A percentile compares a stretch with the other conserved stretches of the same genome.
Conservation (phyloP, 805 yeast genomes). For the Candida chauliodis region DNA sequence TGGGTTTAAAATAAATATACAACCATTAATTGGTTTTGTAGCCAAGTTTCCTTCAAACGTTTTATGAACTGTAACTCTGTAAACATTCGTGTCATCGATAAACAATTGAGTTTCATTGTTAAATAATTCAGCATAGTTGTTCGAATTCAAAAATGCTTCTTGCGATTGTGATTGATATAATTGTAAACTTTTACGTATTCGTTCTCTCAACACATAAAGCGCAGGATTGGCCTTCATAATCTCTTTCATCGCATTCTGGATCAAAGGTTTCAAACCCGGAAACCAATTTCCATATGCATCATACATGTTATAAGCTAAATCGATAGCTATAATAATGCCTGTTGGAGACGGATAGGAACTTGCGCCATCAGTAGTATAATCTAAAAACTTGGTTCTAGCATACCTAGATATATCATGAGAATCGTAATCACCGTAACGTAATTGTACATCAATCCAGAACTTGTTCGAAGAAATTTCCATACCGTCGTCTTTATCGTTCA, state of each 20-base stretch:
- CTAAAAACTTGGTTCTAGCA: conserved; percentile 87
- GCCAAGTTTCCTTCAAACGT: conserved; percentile 92
- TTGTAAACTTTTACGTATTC: conserved; percentile 91
- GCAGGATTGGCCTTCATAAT: conserved; percentile 96
- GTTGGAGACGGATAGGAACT: conserved; percentile 90
- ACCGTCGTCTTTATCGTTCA: conserved; percentile 62
- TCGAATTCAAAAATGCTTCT: conserved; percentile 84
- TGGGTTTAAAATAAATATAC: conserved; percentile 85
- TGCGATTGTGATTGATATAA: conserved; percentile 91
- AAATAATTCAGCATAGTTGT: conserved; percentile 86
- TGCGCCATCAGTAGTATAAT: conserved; percentile 83
- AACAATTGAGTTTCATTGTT: conserved; percentile 79
- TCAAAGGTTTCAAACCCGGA: conserved; percentile 84
- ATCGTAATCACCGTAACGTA: conserved; percentile 95
- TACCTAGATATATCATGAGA: conserved; percentile 95
- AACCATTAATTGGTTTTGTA: conserved; percentile 91
- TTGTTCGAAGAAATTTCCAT: conserved; percentile 62
- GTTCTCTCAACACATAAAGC: conserved; percentile 81
- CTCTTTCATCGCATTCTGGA: conserved; percentile 89
- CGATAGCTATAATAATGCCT: conserved; percentile 87
- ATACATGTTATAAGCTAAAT: conserved; percentile 91
- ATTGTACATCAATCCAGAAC: conserved; percentile 93
- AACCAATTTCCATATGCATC: conserved; percentile 98
- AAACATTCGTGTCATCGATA: conserved; percentile 92
- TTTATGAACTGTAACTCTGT: conserved; percentile 85